These are phyloP conservation scores for Pseudocercospora cruenta DNA, from an alignment of 2,329 filamentous ascomycete genomes.

Conservation along the genomic window DNA sequence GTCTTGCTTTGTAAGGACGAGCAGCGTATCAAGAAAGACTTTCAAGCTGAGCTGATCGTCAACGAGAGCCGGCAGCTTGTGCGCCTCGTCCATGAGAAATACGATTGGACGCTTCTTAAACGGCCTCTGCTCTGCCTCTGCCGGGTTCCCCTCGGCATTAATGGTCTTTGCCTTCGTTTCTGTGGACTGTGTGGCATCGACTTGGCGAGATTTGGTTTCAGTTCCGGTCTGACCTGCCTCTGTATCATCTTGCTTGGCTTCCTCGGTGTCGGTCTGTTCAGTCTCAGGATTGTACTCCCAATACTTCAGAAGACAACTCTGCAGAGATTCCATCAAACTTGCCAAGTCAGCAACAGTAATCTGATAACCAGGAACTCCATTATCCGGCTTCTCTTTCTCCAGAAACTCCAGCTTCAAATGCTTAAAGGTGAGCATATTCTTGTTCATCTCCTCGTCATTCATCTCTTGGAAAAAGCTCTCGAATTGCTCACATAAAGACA, in stretches of 20 bases:
- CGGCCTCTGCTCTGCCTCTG: conserved; percentile 6
- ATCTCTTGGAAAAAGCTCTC: conserved; percentile 26
- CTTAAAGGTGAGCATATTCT: conserved; percentile 25
- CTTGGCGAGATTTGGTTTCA: neutral
- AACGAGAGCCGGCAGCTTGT: conserved; percentile 26
- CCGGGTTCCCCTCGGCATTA: neutral
- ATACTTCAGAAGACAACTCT: conserved; percentile 27
- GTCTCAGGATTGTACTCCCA: conserved; percentile 22
- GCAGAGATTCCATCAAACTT: conserved; percentile 26
- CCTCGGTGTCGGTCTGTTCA: neutral
- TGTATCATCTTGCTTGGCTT: neutral
- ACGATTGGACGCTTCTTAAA: conserved; percentile 25
- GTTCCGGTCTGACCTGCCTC: neutral
- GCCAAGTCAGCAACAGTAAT: conserved; percentile 25
- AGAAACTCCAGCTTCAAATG: conserved; percentile 20
- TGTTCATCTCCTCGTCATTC: conserved; percentile 26
- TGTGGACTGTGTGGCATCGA: conserved; percentile 14
- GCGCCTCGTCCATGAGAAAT: conserved; percentile 24
- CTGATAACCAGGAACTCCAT: conserved; percentile 18
- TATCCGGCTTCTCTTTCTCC: conserved; percentile 24
- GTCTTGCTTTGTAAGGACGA: conserved; percentile 28
- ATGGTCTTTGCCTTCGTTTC: neutral
- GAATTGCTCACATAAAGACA: conserved; percentile 24
- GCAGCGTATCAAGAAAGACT: conserved; percentile 26
- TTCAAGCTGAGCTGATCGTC: conserved; percentile 24